phyloP scores from a whole-genome alignment of 768 basidiomycete species.

The Suillus placidus region DNA sequence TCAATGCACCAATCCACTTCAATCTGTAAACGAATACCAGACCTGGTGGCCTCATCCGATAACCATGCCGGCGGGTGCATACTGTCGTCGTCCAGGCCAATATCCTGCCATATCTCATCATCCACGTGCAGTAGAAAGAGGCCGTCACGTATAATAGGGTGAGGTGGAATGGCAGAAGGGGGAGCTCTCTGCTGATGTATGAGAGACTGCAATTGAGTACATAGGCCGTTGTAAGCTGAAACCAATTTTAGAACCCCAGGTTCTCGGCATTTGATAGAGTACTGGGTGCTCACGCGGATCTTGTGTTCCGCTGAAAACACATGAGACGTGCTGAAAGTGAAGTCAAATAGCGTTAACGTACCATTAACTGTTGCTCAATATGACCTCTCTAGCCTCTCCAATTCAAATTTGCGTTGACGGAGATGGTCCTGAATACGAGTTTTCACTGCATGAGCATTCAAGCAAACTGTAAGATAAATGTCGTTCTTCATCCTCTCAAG shows the following conservation, averaged over 20 bases:
- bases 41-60: background rate
- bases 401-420: constrained; percentile 20
- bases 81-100: background rate
- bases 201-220: constrained; percentile 18
- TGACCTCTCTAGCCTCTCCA: constrained; percentile 14
- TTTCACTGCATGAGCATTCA: constrained; percentile 24
- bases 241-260: constrained; percentile 26
- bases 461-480: constrained; percentile 3
- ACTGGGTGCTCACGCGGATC: constrained; percentile 26
- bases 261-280: constrained; percentile 26
- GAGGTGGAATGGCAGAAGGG: constrained; percentile 22
- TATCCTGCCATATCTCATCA: background rate
- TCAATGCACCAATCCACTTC: background rate
- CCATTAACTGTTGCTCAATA: constrained; percentile 15
- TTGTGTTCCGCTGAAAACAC: constrained; percentile 27
- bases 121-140: background rate
- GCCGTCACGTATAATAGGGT: constrained; percentile 13
- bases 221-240: constrained; percentile 31
- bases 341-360: constrained; percentile 11
- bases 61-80: background rate
- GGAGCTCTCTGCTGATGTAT: constrained; percentile 25
- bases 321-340: constrained; percentile 23
- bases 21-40: background rate
- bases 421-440: constrained; percentile 16
- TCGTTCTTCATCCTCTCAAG: background rate